phyloP scores from a whole-genome alignment of 2,329 filamentous ascomycete genomes.

The Ceratocystiopsis minuta region DNA sequence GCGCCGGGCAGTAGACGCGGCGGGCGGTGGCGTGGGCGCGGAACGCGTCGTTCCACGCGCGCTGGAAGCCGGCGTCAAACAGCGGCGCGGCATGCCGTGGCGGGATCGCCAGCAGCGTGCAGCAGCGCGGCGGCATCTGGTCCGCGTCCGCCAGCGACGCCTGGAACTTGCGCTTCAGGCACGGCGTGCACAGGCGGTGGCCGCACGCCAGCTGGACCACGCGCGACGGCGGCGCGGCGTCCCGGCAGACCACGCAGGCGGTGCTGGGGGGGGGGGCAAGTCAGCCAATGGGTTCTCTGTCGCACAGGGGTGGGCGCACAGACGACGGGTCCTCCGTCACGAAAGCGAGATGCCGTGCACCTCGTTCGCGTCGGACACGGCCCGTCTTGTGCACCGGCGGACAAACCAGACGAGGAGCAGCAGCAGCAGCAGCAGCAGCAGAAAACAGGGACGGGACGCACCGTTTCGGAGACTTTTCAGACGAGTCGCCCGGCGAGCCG shows the following conservation, averaged over 20 bases:
- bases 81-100: constrained; percentile 58
- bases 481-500: constrained; percentile 9
- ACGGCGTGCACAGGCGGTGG: constrained; percentile 65
- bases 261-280: constrained; percentile 25
- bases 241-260: constrained; percentile 56
- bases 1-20: constrained; percentile 58
- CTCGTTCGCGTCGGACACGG: too few species aligned
- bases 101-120: constrained; percentile 53
- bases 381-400: too few species aligned
- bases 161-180: constrained; percentile 56
- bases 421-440: too few species aligned
- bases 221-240: constrained; percentile 44
- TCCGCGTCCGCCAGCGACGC: constrained; percentile 59
- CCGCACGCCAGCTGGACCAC: constrained; percentile 58
- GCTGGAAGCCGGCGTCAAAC: constrained; percentile 59
- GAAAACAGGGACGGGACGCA: constrained; percentile 7
- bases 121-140: constrained; percentile 76
- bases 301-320: too few species aligned
- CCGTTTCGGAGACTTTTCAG: constrained; percentile 11
- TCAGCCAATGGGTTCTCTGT: background rate
- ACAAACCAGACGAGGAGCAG: too few species aligned
- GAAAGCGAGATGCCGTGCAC: background rate
- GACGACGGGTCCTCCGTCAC: too few species aligned
- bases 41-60: constrained; percentile 63
- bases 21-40: constrained; percentile 57